Conservation (phyloP, 352 stramenopile species). For the Globisporangium echinulatum region DNA sequence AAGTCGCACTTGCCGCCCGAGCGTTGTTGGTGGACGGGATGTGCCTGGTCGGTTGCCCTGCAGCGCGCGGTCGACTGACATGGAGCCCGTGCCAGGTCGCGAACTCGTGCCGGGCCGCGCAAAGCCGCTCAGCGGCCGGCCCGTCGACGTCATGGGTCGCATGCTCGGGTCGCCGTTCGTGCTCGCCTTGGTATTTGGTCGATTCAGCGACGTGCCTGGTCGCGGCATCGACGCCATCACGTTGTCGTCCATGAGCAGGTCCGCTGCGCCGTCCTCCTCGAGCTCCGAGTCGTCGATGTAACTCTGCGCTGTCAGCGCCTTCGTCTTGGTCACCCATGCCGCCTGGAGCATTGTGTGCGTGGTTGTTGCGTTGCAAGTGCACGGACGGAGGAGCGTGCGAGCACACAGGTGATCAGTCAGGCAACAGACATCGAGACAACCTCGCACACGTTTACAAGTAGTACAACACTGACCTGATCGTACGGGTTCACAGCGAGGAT, state of each 20-base stretch:
- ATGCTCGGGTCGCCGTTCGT: slow-evolving; percentile 56
- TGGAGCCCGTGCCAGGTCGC: slow-evolving; percentile 52
- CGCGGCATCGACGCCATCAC: slow-evolving; percentile 83
- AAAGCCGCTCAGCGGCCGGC: slow-evolving; percentile 85
- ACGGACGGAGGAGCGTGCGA: not conserved
- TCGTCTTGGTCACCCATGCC: slow-evolving; percentile 88
- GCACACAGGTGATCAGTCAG: not conserved
- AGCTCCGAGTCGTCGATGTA: slow-evolving; percentile 92
- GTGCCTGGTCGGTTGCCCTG: slow-evolving; percentile 73
- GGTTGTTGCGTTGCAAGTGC: not conserved
- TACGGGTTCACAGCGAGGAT: slow-evolving; percentile 84
- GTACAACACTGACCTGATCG: slow-evolving; percentile 38
- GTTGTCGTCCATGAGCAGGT: slow-evolving; percentile 92
- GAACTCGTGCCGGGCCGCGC: slow-evolving; percentile 73
- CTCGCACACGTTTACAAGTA: no score
- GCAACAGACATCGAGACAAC: no score
- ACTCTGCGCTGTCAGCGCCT: slow-evolving; percentile 82
- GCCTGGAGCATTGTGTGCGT: slow-evolving; percentile 25
- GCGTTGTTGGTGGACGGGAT: slow-evolving; percentile 80
- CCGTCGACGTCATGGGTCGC: slow-evolving; percentile 80
- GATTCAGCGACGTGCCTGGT: slow-evolving; percentile 86
- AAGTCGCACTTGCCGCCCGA: slow-evolving; percentile 87
- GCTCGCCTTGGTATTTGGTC: slow-evolving; percentile 52
- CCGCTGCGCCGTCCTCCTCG: slow-evolving; percentile 86
- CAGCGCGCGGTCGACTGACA: slow-evolving; percentile 72